Base-by-base conservation (phyloP, 345 rosid species). In the Rhodomyrtus tomentosa region DNA sequence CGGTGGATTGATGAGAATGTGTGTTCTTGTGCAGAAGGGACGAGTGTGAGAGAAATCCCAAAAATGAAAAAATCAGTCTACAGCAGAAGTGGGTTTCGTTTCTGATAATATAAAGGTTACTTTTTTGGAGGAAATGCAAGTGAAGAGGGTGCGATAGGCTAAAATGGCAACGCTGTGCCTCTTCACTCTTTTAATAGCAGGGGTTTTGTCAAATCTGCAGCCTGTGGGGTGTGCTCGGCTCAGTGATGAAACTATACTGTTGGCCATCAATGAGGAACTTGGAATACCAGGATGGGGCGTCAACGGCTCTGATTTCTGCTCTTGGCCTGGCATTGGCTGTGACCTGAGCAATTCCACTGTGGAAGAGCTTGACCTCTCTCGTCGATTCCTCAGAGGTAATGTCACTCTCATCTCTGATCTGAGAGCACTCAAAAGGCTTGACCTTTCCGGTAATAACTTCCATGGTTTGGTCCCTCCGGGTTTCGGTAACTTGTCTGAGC, bases 311-410 rank as follows among this genome's bases (percentile, higher is more conserved):
- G 87, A 90, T 74, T 95, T 89, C 90, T 97, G 99, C 91, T 88
- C 84, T 50, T 96, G 99, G 99, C 88, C 52, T 72, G 95, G 98
- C 86, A 87, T 97, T 85, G 74, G 55, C 82, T 97, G 99, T 87
- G 91, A 87, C 83, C 90, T 85, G 80, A 93, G 93, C 82, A 92
- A 89, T 85, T 94, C 98, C 0, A 86, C 92, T 83, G 95, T 97
- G 52, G 96, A 92, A 83, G 87, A 84, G 87, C 96, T 97, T 88
- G 87, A 93, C 87, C 96, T 96, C 90, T 92, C 99, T 59, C 88
- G 92, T 87, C 95, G 89, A 89, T 90, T 89, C 85, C 99, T 97
- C 87, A 85, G 87, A 92, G 99, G 98, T 92, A 94, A 94, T 85
- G 85, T 90, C 72, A 86, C 92, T 88, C 59, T 92, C 72, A 87